phyloP scores from a whole-genome alignment of 495 filamentous ascomycete genomes.

The Corynascus novoguineensis region DNA sequence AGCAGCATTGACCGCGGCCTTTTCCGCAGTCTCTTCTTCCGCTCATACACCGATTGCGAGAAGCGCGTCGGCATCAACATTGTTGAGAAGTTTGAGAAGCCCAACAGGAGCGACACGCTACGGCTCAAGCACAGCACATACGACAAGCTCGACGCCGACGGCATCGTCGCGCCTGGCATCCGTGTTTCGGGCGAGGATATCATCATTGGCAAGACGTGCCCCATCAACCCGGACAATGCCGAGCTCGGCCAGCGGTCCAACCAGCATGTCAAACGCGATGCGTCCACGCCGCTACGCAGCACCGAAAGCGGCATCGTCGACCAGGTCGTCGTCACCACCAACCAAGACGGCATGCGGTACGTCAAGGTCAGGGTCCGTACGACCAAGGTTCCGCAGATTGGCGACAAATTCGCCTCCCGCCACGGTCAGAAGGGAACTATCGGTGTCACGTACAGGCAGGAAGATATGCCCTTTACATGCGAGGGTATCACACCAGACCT shows the following conservation, averaged over 20 bases:
- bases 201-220: conserved; percentile 97
- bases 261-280: conserved; percentile 85
- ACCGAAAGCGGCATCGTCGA: conserved; percentile 97
- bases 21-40: conserved; percentile 97
- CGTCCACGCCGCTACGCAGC: conserved; percentile 86
- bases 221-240: conserved; percentile 83
- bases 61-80: conserved; percentile 87
- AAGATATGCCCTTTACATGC: conserved; percentile 97
- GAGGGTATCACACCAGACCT: conserved; percentile 90
- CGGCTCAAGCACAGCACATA: conserved; percentile 93
- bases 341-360: conserved; percentile 81
- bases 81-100: conserved; percentile 92
- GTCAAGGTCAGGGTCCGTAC: conserved; percentile 96
- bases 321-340: conserved; percentile 85
- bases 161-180: conserved; percentile 85
- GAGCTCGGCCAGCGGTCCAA: conserved; percentile 90
- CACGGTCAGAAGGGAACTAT: conserved; percentile 99
- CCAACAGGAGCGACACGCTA: conserved; percentile 77
- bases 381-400: conserved; percentile 96
- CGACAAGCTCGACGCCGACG: conserved; percentile 95
- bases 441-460: conserved; percentile 92
- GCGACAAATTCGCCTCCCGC: conserved; percentile 98
- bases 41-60: conserved; percentile 91
- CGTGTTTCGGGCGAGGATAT: conserved; percentile 97
- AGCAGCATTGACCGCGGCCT: conserved; percentile 94